A percentile compares a stretch with the other conserved stretches of the same genome.
Conservation (phyloP, 331 rosid genomes). For the Erythrophleum ivorense region DNA sequence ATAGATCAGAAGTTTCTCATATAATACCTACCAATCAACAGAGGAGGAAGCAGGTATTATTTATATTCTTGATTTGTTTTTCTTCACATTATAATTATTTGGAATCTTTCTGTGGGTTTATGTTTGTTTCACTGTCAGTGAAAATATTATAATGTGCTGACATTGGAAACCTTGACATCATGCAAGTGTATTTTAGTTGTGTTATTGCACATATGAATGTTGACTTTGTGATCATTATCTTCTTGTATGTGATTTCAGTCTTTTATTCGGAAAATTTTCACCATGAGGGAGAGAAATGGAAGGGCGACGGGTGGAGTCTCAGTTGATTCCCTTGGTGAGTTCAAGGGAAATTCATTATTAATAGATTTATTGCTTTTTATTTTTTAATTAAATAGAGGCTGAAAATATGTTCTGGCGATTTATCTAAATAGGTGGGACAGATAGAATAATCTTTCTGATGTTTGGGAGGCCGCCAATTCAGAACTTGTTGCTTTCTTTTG, state of each 20-base stretch:
- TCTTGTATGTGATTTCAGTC: conserved; percentile 63
- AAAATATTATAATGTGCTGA: background rate
- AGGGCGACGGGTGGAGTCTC: conserved; percentile 43
- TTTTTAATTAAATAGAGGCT: conserved; percentile 16
- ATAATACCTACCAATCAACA: conserved; percentile 58
- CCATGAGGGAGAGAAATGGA: conserved; percentile 66
- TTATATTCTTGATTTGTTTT: conserved; percentile 20
- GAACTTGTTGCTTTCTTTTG: conserved; percentile 37
- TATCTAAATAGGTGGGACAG: conserved; percentile 17
- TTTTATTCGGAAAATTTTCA: conserved; percentile 69
- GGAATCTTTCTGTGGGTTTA: background rate
- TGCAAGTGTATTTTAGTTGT: background rate
- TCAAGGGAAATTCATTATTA: conserved; percentile 24
- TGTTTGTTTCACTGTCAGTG: conserved; percentile 5
- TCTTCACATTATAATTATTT: background rate
- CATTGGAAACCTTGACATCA: conserved; percentile 1
- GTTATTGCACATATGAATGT: conserved; percentile 14
- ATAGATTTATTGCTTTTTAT: background rate
- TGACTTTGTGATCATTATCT: conserved; percentile 3
- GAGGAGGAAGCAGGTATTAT: conserved; percentile 67
- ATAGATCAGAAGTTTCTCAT: conserved; percentile 40
- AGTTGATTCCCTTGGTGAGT: conserved; percentile 77
- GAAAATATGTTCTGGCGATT: conserved; percentile 32
- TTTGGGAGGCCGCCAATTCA: conserved; percentile 23
- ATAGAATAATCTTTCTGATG: conserved; percentile 30